These are phyloP conservation scores for Strobilomyces confusus DNA, from an alignment of 768 basidiomycete genomes.

Conservation along the genomic window DNA sequence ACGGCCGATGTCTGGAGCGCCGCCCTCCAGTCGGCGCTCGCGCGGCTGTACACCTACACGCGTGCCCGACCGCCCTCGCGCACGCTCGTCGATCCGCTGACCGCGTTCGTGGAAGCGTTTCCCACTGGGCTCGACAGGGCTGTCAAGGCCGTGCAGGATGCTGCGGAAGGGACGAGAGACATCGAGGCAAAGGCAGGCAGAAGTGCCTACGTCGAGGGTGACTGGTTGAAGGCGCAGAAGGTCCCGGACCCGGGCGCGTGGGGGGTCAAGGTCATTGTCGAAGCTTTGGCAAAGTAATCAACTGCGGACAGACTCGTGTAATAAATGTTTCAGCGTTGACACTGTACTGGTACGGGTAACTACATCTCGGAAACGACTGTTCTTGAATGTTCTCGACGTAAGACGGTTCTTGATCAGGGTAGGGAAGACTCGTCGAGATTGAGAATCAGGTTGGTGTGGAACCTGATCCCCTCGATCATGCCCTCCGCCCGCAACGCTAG, in stretches of 20 bases:
- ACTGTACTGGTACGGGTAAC: not conserved
- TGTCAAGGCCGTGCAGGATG: slow-evolving; percentile 54
- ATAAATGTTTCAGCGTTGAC: not conserved
- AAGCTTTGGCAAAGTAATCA: slow-evolving; percentile 38
- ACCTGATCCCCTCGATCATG: not conserved
- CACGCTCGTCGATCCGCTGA: slow-evolving; percentile 89
- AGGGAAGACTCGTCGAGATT: not conserved
- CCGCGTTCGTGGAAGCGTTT: slow-evolving; percentile 56
- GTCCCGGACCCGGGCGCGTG: slow-evolving; percentile 89
- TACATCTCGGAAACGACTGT: not conserved
- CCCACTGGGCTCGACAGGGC: slow-evolving; percentile 44
- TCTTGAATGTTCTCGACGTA: no score
- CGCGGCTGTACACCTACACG: slow-evolving; percentile 75
- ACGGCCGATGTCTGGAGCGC: slow-evolving; percentile 55
- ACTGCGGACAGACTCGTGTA: not conserved
- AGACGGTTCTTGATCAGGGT: not conserved
- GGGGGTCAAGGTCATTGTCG: slow-evolving; percentile 76
- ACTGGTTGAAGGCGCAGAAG: slow-evolving; percentile 54
- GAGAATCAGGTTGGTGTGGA: not conserved
- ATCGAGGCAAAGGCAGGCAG: slow-evolving; percentile 83
- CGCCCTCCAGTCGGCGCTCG: slow-evolving; percentile 55
- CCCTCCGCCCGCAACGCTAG: not conserved
- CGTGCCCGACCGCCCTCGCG: slow-evolving; percentile 85
- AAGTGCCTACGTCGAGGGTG: slow-evolving; percentile 80
- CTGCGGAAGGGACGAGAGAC: slow-evolving; percentile 71